A percentile compares a stretch with the other conserved stretches of the same genome.
Conservation (phyloP, 2,329 filamentous ascomycete genomes). For the Zymoseptoria ardabiliae region DNA sequence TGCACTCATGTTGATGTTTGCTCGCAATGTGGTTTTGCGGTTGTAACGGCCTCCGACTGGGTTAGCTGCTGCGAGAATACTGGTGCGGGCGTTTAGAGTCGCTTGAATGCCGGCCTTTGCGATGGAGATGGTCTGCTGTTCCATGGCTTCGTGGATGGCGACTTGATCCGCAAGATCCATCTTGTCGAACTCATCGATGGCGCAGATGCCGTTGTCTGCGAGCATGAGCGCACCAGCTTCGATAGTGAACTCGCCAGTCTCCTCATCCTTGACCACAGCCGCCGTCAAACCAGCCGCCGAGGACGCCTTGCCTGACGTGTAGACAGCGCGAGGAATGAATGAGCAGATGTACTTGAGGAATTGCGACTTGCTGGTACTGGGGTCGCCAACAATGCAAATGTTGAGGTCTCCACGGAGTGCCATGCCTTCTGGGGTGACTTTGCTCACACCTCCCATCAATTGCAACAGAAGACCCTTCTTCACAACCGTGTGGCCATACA, state of each 20-base stretch:
- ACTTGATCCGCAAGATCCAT: constrained; percentile 98
- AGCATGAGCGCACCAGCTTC: constrained; percentile 97
- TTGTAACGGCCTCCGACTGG: constrained; percentile 96
- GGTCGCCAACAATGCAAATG: constrained; percentile 95
- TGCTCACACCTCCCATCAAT: constrained; percentile 90
- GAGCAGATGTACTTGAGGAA: constrained; percentile 98
- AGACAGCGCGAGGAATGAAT: constrained; percentile 91
- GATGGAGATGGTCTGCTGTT: constrained; percentile 98
- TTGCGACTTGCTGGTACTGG: constrained; percentile 93
- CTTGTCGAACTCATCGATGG: constrained; percentile 99
- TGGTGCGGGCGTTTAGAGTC: constrained; percentile 89
- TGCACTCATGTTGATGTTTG: constrained; percentile 97
- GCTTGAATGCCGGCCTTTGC: constrained; percentile 98
- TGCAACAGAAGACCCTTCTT: constrained; percentile 95
- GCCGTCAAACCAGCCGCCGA: constrained; percentile 96
- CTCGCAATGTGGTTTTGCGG: constrained; percentile 83
- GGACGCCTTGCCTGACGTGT: constrained; percentile 95
- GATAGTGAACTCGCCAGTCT: constrained; percentile 97
- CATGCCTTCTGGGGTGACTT: constrained; percentile 89
- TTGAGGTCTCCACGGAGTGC: constrained; percentile 94
- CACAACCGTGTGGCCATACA: constrained; percentile 94
- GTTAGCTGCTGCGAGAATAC: constrained; percentile 92
- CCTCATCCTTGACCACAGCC: constrained; percentile 94
- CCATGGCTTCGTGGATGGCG: constrained; percentile 99
- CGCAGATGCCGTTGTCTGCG: constrained; percentile 92